phyloP scores from a whole-genome alignment of 305 asterid species.

The Fraxinus sp. region DNA sequence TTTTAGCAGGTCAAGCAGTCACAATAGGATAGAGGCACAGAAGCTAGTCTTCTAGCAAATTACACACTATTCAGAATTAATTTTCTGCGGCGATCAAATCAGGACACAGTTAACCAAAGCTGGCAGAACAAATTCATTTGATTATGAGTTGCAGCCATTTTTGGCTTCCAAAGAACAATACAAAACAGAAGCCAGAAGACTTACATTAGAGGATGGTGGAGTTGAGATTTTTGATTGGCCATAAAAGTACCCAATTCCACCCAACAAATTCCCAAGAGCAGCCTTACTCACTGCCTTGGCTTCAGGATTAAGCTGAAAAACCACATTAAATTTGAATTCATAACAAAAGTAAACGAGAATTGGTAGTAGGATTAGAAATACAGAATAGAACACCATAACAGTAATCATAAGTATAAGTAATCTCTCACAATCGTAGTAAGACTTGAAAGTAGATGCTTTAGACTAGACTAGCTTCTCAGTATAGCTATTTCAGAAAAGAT shows the following conservation, averaged over 20 bases:
- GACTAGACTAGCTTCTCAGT: constrained; percentile 8
- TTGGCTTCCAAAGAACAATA: not conserved
- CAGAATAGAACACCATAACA: not conserved
- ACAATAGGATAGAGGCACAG: not conserved
- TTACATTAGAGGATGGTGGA: constrained; percentile 63
- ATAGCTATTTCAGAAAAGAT: constrained; percentile 4
- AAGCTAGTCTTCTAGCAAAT: not conserved
- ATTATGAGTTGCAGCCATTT: not conserved
- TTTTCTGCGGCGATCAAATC: not conserved
- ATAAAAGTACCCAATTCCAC: constrained; percentile 90
- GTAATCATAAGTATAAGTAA: not conserved
- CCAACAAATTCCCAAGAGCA: constrained; percentile 85
- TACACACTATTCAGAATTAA: not conserved
- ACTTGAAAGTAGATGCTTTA: constrained; percentile 1
- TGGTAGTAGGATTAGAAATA: not conserved
- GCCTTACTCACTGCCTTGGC: constrained; percentile 71
- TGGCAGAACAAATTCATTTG: not conserved
- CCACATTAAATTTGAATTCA: constrained; percentile 26
- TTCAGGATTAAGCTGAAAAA: constrained; percentile 65
- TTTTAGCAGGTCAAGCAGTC: not conserved
- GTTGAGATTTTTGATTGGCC: constrained; percentile 89
- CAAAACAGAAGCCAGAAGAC: constrained; percentile 27
- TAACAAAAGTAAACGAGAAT: constrained; percentile 11
- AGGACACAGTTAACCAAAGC: not conserved
- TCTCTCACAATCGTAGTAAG: not conserved